A percentile compares a stretch with the other conserved stretches of the same genome.
phyloP scores from a whole-genome alignment of 2,329 filamentous ascomycete species.

The Seiridium cupressi region DNA sequence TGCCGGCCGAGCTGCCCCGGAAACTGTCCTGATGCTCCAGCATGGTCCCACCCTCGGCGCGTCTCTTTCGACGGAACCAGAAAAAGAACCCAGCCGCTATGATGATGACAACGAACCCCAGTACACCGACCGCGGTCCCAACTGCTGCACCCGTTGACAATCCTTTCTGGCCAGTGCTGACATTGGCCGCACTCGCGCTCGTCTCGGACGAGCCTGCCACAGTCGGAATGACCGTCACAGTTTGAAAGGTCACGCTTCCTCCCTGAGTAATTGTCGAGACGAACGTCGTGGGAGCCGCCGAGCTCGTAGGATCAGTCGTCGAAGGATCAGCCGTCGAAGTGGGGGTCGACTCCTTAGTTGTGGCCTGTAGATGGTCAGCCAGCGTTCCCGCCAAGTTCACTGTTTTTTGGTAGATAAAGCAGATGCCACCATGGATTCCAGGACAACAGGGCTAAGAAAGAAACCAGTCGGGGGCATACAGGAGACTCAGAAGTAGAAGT shows the following conservation, averaged over 20 bases:
- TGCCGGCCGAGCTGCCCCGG: conserved; percentile 50
- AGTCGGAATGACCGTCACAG: conserved; percentile 52
- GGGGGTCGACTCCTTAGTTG: neutral
- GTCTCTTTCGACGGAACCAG: conserved; percentile 43
- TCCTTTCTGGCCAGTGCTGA: conserved; percentile 14
- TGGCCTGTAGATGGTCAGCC: no score
- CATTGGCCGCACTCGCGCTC: conserved; percentile 3
- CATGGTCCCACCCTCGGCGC: conserved; percentile 35
- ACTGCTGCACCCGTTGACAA: conserved; percentile 23
- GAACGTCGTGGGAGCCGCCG: conserved; percentile 29
- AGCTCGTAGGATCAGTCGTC: conserved; percentile 16
- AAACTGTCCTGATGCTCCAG: conserved; percentile 44
- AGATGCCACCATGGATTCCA: conserved; percentile 2
- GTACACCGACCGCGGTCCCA: conserved; percentile 27
- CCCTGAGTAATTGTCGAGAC: conserved; percentile 52
- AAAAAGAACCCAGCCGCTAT: conserved; percentile 35
- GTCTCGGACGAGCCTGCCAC: conserved; percentile 19
- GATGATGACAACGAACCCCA: conserved; percentile 22
- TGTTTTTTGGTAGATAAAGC: neutral
- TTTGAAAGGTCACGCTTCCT: conserved; percentile 45
- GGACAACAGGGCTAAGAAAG: conserved; percentile 10
- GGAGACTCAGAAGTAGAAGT: conserved; percentile 14
- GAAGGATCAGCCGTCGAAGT: conserved; percentile 15
- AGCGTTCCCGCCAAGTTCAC: neutral
- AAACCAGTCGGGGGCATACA: conserved; percentile 24